Conservation (phyloP, 73 alveolate species). For the Diophrys appendiculata region DNA sequence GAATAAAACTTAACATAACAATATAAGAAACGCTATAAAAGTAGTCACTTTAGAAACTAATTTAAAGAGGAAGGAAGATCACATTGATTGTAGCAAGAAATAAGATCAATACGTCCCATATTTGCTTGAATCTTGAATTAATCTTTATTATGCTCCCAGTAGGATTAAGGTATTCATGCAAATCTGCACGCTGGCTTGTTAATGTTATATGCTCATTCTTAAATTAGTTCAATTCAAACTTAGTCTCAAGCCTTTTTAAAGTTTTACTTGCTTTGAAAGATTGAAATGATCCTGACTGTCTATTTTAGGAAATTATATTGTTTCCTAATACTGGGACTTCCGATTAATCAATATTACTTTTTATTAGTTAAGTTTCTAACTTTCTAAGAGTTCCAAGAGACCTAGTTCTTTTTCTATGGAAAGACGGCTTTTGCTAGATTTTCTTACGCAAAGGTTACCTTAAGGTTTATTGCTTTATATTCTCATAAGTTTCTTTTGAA, state of each 20-base stretch:
- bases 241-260: background rate
- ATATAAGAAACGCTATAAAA: background rate
- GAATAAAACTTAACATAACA: slow-evolving; percentile 11
- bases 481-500: background rate
- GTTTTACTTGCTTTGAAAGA: too few species aligned
- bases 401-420: background rate
- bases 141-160: background rate
- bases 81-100: background rate
- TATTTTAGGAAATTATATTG: too few species aligned
- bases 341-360: too few species aligned
- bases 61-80: background rate
- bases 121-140: background rate
- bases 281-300: too few species aligned
- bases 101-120: background rate
- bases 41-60: background rate
- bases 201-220: background rate
- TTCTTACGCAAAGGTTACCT: background rate
- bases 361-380: background rate
- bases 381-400: background rate
- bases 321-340: too few species aligned
- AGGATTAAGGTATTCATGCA: background rate
- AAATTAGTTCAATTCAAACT: background rate
- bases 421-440: background rate
- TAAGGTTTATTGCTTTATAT: background rate
- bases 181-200: background rate